Base-by-base conservation (phyloP, 2,329 filamentous ascomycete species). In the Fusarium sp. region DNA sequence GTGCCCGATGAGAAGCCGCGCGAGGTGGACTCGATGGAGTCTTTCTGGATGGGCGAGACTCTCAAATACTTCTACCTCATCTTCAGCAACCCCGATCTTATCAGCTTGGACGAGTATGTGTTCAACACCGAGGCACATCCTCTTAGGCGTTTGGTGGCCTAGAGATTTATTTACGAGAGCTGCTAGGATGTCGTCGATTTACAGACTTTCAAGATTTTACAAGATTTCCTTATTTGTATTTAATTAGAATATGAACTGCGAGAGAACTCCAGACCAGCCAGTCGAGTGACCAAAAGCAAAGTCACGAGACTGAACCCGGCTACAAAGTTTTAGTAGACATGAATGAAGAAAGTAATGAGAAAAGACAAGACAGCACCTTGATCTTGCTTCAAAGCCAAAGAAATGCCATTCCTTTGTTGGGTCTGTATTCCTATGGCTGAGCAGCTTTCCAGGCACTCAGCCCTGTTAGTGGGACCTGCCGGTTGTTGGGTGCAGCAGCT, bases 1-100 rank as follows among this genome's bases (percentile, higher is more conserved):
- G 68, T 73, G 5, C 61, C 72, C 14, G 69, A 63, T 1, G 77
- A 77, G 16, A 69, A 75, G 54, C 75, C 78, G 1, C 66, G 81
- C 44, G 78, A 80, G 63, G 77, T 81, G 34, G 89, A 93, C 73
- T 85, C 85, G n/a, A 90, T 90, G 87, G 87, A 92, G 79, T 76
- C 76, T 8, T 69, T 61, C 38, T 63, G 62, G 71, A 69, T 77
- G 73, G 75, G 75, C 13, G 75, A 77, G 72, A 77, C 75, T 20
- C 59, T 77, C 5, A 77, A 77, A 65, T 77, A 75, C 34, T 75
- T 73, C 56, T 77, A 75, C 10, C 67, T 74, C 31, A 55, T 68
- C 10, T 75, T 75, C n/a, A 75, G 73, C 58, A 66, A 71, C 36
- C 54, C 87, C 89, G 80, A 89, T 83, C 54, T 75, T n/a, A 71